Base-by-base conservation (phyloP, 495 filamentous ascomycete genomes). In the Penicillium coprophilum region DNA sequence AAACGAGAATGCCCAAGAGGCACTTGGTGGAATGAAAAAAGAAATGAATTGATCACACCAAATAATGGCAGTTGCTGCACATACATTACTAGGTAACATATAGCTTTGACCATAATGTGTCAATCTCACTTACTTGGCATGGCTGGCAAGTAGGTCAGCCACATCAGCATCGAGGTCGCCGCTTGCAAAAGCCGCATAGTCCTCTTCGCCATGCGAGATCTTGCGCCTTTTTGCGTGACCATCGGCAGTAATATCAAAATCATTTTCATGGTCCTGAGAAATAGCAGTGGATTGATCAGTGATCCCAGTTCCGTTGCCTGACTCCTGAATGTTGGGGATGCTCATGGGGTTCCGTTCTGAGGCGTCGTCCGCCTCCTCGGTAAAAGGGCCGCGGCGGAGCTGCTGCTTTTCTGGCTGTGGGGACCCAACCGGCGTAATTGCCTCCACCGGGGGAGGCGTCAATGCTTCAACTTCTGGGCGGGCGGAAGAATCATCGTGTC, bases 391-490 rank as follows among this genome's bases (percentile, higher is more conserved):
- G 21, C 65, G 63, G 36, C 55, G 59, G 30, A 65, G 54, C 12
- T 63, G 57, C 44, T 66, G 61, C 17, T 61, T 58, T 31, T 68
- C 63, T 7, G 55, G 67, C 46, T 74, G 70, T 1, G 81, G 79
- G 13, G 78, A 78, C 2, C 67, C 71, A 4, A 74, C 65, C 12
- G 79, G 76, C 0, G 78, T 81, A 10, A 79, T 57, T 13, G 74
- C 67, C 41, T 82, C 80, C 4, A 79, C 78, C 5, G 82, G 81
- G 2, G 90, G 91, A 34, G 91, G 91, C 1, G 91, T 96, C 45
- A 96, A 72, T 1, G 86, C 89, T 72, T 97, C 92, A 46, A 92
- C 78, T 63, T 90, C 82, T 3, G 92, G 92, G 17, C 88, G 85
- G 53, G 82, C 75, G 3, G 80, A 73, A 50, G 87, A 83, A 10